These are phyloP conservation scores for Podochytrium sp. DNA, from an alignment of 192 early-diverging fungal species.

Conservation along the genomic window DNA sequence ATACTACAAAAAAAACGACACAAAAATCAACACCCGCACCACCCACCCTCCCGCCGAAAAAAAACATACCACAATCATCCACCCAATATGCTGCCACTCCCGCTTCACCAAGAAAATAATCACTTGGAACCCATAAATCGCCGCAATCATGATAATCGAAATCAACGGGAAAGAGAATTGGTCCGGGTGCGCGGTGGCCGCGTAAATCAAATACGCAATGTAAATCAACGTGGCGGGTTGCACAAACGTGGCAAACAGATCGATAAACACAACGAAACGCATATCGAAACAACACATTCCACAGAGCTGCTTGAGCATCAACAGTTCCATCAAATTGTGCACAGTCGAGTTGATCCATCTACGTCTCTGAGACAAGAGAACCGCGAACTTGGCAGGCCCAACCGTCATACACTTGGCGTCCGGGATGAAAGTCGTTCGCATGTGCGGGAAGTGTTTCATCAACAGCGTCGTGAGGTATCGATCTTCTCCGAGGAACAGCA, in stretches of 20 bases:
- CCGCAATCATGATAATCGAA: background rate
- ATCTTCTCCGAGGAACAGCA: slow-evolving; percentile 95
- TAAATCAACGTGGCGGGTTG: slow-evolving; percentile 66
- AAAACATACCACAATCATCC: slow-evolving; percentile 84
- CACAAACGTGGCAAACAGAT: slow-evolving; percentile 84
- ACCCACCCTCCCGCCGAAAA: slow-evolving; percentile 5
- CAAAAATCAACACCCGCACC: slow-evolving; percentile 23
- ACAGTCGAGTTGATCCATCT: slow-evolving; percentile 99
- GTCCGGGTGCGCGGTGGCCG: slow-evolving; percentile 53
- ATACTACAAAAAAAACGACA: slow-evolving; percentile 61
- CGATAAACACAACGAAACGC: slow-evolving; percentile 94
- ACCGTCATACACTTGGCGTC: slow-evolving; percentile 90
- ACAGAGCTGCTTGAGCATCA: slow-evolving; percentile 86
- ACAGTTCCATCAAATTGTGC: slow-evolving; percentile 91
- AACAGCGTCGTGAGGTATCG: slow-evolving; percentile 95
- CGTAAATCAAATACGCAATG: slow-evolving; percentile 72
- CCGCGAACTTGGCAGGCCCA: slow-evolving; percentile 86
- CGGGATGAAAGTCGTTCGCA: slow-evolving; percentile 90
- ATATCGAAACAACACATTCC: slow-evolving; percentile 98
- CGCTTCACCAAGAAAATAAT: slow-evolving; percentile 80
- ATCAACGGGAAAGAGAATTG: slow-evolving; percentile 46
- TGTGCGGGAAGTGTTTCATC: slow-evolving; percentile 96
- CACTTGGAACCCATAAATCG: slow-evolving; percentile 85
- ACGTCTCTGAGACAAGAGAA: slow-evolving; percentile 92
- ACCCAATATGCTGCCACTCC: slow-evolving; percentile 59